These are phyloP conservation scores for Gaeumannomyces tritici DNA, from an alignment of 2,329 filamentous ascomycete genomes.

Conservation along the genomic window DNA sequence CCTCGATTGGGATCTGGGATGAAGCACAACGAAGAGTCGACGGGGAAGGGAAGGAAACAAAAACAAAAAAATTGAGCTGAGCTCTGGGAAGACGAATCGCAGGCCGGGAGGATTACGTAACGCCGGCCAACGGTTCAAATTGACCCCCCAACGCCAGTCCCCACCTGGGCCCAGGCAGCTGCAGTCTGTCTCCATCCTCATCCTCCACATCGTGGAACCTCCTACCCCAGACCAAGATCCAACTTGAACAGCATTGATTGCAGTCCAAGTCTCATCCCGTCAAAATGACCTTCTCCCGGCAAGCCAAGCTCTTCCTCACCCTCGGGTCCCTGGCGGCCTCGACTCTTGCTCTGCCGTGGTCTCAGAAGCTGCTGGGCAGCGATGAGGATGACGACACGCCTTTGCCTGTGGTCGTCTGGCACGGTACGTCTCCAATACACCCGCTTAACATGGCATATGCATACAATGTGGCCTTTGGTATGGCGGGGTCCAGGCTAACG, in stretches of 20 bases:
- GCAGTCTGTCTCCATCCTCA: not conserved
- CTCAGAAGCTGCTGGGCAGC: not conserved
- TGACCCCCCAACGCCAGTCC: too few species aligned
- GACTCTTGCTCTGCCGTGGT: constrained; percentile 18
- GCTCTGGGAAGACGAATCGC: too few species aligned
- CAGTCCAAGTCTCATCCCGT: not conserved
- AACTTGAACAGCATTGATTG: not conserved
- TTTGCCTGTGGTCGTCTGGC: constrained; percentile 89
- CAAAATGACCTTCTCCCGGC: constrained; percentile 17
- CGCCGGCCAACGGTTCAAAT: not conserved
- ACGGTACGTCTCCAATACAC: constrained; percentile 38
- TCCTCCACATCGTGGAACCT: not conserved
- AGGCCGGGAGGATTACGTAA: not conserved
- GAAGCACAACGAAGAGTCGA: not conserved
- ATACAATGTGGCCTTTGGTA: too few species aligned
- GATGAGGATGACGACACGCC: constrained; percentile 47
- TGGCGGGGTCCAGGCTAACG: not conserved
- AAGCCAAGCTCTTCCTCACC: constrained; percentile 17
- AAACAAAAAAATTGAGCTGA: not conserved
- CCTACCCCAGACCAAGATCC: too few species aligned
- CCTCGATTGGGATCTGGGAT: too few species aligned
- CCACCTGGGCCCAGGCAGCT: not conserved
- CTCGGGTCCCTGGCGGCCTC: constrained; percentile 22
- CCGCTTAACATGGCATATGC: not conserved
- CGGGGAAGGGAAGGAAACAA: not conserved